Base-by-base conservation (phyloP, 768 basidiomycete genomes). In the Trametes cinnabarina region DNA sequence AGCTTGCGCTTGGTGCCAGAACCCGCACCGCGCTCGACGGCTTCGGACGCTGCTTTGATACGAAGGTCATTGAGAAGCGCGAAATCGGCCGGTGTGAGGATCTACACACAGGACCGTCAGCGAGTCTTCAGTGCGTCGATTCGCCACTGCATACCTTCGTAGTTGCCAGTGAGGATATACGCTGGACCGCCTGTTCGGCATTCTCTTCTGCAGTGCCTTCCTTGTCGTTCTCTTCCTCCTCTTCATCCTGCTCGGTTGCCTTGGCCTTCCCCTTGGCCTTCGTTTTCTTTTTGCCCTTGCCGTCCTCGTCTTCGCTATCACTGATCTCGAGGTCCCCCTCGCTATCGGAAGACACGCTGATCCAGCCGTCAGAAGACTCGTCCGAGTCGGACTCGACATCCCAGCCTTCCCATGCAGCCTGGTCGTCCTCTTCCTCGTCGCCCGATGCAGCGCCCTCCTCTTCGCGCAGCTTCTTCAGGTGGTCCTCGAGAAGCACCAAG, bases 1-100 rank as follows among this genome's bases (percentile, higher is more conserved):
- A 95, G 84, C 74, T 98, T 98, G 30, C 96, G 88, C 72, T 97
- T 97, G 3, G 92, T 87, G 35, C 80, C 85, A 19, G 83, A 76
- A 1, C 92, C 88, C 4, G 86, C 87, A 2, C 85, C 85, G 22
- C 72, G 72, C 67, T 92, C 85, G 6, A 90, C 85, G 0, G 84
- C 85, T 56, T 84, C 81, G 15, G 80, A 75, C 17, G 90, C 91
- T 0, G 88, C 91, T 73, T 92, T 81, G 48, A 92, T 80, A 2
- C 88, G 86, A 19, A 98, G 84, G 64, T 97, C 92, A 67, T 92
- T 90, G 51, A 98, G 79, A 50, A 97, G 72, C 0, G 90, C 90
- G 69, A 98, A 99, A 72, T 99, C 97, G 28, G 94, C 94, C 0
- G 97, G 97, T 0, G 97, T 98, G 41, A 98, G 83, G 66, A 99